Evolutionary conservation across 2,329 filamentous ascomycete species (phyloP), one percentile per base, ranked within the genome.

Genomic region (Colletotrichum eleusines): DNA sequence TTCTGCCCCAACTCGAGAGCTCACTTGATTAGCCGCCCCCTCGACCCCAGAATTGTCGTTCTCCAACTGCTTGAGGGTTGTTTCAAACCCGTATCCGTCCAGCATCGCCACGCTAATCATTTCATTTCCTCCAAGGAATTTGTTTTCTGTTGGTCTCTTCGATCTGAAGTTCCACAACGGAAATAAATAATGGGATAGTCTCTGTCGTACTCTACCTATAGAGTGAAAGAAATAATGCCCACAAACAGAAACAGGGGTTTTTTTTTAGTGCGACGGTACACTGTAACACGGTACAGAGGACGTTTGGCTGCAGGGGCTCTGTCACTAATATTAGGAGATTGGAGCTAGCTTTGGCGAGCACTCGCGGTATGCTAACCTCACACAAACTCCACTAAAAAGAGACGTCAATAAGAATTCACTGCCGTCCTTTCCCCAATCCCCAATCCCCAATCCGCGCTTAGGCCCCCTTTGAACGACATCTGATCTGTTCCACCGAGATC

Each of bases 261-360:
- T 46, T 12, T 33, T 26, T 44, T 42, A 55, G 4, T 42, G 20
- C 8, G 42, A 46, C 9, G 4, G 44, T 8, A 23, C 44, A 44
- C n/a, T 23, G 9, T 23, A 5, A 4, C 20, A 23, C 44, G n/a
- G 42, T 44, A 44, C 8, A 8, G 18, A n/a, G 20, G 20, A 44
- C 20, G 7, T 44, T 23, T 20, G 12, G 23, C 12, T 44, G 57
- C 68, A 71, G 68, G 68, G 68, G 58, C 57, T 48, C 26, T 16
- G 44, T 68, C 68, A 51, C 68, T 68, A 60, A 68, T 59, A 71
- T 71, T 63, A 68, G 68, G 58, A 68, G 46, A 42, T 51, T 57
- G 35, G 67, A 67, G 54, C 51, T 51, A n/a, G 18, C 20, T 38
- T n/a, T 48, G 35, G 58, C 46, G 31, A 57, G 33, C 55, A 51